These are phyloP conservation scores for Rhipidocladum racemiflorum DNA, from an alignment of 176 grass and related monocot genomes.

Conservation along the genomic window DNA sequence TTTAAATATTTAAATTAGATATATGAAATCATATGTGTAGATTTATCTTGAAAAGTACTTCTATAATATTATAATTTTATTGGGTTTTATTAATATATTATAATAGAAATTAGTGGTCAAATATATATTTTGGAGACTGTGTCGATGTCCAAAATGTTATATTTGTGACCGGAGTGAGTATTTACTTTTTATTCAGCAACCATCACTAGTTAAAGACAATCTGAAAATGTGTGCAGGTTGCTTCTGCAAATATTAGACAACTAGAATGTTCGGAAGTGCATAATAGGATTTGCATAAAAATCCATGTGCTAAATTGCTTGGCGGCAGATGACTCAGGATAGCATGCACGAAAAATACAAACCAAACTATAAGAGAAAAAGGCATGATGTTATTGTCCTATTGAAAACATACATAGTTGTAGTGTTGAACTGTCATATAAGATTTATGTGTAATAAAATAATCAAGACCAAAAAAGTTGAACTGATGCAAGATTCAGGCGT, in stretches of 20 bases:
- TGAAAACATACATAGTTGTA: not conserved
- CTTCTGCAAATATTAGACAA: constrained; percentile 17
- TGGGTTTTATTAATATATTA: no score
- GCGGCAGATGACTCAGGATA: not conserved
- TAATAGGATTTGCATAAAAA: constrained; percentile 6
- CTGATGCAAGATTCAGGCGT: not conserved
- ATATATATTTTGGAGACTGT: no score
- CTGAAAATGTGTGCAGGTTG: constrained; percentile 11
- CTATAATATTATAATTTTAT: no score
- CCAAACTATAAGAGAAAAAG: not conserved
- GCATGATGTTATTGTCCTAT: not conserved
- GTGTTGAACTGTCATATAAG: constrained; percentile 15
- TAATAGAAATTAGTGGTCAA: no score
- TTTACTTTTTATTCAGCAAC: not conserved
- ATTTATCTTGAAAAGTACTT: no score
- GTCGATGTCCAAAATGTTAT: no score
- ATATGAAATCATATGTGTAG: no score
- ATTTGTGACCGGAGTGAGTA: no score
- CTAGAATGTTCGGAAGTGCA: not conserved
- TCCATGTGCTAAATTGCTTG: not conserved
- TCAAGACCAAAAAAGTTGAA: not conserved
- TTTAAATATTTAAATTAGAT: no score
- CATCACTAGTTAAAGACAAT: constrained; percentile 5
- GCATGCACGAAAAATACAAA: constrained; percentile 10
- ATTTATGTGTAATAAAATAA: not conserved